Base-by-base conservation (phyloP, 2,329 filamentous ascomycete genomes). In the Intubia oerlemansii region DNA sequence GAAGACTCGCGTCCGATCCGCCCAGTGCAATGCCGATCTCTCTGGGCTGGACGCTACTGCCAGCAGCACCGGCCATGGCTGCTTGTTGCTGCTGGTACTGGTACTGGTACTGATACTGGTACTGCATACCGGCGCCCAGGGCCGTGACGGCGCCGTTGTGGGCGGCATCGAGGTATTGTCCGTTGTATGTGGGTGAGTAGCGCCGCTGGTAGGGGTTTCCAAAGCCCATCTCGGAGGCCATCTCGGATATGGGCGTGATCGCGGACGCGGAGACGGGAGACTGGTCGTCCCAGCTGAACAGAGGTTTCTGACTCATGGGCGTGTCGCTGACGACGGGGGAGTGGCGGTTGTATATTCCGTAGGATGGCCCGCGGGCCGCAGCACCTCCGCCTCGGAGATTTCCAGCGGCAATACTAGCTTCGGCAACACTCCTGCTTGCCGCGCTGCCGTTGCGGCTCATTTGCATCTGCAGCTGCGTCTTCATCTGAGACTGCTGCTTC, bases 181-280 rank as follows among this genome's bases (percentile, higher is more conserved):
- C 67, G 13, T 52, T 55, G 41, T 71, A 72, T 0, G 67, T 66
- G 4, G 63, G 68, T 36, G 67, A 57, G 45, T 69, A 66, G 6
- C 51, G 54, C 1, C 36, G 51, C 37, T 36, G 30, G 35, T 18
- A 18, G 26, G 35, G 34, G 17, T 22, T 30, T 13, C 29, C 30
- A 11, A 17, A 18, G 54, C 46, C 47, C 25, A 57, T 52, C n/a
- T n/a, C n/a, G n/a, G n/a, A n/a, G n/a, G n/a, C n/a, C n/a, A n/a
- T n/a, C n/a, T n/a, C n/a, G n/a, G 2, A 51, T 51, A 24, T 28
- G 27, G 11, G 11, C 9, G 31, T 16, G 28, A 20, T 26, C 13
- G 20, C 25, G 3, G 42, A 43, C 3, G 49, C 51, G 25, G 55
- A 62, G 32, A 56, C 38, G 0, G 55, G 66, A 16, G 57, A 66